Percentiles rank a stretch among this genome's conserved stretches.
phyloP scores from a whole-genome alignment of 148 eudicot species.

The Tetragonia tetragonoides region DNA sequence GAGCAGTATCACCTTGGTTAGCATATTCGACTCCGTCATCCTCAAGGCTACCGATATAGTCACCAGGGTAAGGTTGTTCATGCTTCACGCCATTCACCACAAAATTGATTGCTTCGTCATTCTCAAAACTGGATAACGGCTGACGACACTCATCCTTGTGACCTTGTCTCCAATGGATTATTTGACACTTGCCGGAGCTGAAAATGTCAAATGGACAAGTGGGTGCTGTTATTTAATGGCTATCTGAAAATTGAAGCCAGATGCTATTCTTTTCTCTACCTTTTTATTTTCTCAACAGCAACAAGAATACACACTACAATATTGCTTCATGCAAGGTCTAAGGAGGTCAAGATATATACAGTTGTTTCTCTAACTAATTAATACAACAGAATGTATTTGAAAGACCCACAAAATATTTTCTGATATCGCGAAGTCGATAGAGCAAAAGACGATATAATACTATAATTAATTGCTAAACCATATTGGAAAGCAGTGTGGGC shows the following conservation, averaged over 20 bases:
- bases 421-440: too few species aligned
- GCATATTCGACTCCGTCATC: constrained; percentile 29
- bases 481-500: too few species aligned
- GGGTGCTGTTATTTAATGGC: neutral
- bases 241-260: neutral
- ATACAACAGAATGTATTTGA: too few species aligned
- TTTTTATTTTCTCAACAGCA: neutral
- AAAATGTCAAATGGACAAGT: constrained; percentile 20
- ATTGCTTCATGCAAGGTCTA: too few species aligned
- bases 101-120: constrained; percentile 29
- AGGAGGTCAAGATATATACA: too few species aligned
- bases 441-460: too few species aligned
- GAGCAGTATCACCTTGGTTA: constrained; percentile 22
- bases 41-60: constrained; percentile 17
- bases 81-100: constrained; percentile 23
- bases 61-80: constrained; percentile 26
- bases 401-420: too few species aligned
- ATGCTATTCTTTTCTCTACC: neutral
- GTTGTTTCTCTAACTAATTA: too few species aligned
- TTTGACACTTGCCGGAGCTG: constrained; percentile 96
- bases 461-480: too few species aligned
- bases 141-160: constrained; percentile 78
- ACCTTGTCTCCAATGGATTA: constrained; percentile 86
- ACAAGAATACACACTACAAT: neutral
- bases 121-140: constrained; percentile 22